Evolutionary conservation across 345 rosid genomes (phyloP).

Genomic region (Corchorus olitorius): DNA sequence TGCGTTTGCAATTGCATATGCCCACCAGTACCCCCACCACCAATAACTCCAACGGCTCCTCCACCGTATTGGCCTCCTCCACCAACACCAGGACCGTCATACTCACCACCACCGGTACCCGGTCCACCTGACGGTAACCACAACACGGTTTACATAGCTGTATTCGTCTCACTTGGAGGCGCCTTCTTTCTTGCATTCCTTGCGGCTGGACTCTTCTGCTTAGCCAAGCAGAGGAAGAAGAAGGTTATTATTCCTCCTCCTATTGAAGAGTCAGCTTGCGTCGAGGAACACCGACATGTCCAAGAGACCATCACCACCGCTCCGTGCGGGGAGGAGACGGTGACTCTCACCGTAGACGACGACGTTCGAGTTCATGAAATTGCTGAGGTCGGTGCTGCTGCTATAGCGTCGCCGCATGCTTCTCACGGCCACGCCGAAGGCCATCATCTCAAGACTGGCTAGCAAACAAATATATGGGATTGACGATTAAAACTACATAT

Average conservation of each 20-base stretch:
- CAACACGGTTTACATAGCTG: conserved; percentile 31
- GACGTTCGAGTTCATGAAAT: conserved; percentile 18
- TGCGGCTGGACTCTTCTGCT: conserved; percentile 32
- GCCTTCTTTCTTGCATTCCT: conserved; percentile 39
- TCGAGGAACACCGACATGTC: conserved; percentile 29
- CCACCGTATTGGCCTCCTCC: conserved; percentile 7
- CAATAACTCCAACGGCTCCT: neutral
- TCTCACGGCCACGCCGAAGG: neutral
- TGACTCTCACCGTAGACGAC: conserved; percentile 24
- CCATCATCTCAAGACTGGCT: conserved; percentile 12
- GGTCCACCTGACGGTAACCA: neutral
- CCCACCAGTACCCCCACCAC: too few species aligned
- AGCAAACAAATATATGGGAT: neutral
- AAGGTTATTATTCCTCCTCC: neutral
- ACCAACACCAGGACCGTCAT: neutral
- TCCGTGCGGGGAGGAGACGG: conserved; percentile 21
- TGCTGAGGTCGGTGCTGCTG: conserved; percentile 5
- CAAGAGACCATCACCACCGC: conserved; percentile 25
- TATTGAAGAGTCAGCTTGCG: conserved; percentile 10
- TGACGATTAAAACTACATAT: neutral
- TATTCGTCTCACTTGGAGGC: conserved; percentile 36
- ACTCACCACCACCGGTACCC: conserved; percentile 4
- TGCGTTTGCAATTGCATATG: neutral
- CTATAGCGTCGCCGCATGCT: neutral
- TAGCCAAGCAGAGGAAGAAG: conserved; percentile 36